Evolutionary conservation across 108 stramenopile genomes (phyloP).

Genomic region (Fragilaria radians): DNA sequence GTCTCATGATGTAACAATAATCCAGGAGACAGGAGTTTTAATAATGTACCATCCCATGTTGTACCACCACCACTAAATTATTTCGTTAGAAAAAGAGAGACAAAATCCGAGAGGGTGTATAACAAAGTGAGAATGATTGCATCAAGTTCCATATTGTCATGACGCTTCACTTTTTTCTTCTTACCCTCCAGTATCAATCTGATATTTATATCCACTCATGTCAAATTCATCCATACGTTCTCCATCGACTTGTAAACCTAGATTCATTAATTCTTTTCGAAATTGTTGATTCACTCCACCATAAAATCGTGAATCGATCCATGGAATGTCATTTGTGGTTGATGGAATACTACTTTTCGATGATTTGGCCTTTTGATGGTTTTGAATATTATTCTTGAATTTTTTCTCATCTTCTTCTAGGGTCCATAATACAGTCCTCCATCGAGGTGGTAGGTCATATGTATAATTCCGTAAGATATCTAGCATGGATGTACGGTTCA

Average conservation of each 20-base stretch:
- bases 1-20: conserved; percentile 20
- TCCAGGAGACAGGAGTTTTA: conserved; percentile 24
- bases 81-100: no score
- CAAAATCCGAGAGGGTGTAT: no score
- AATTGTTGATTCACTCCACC: neutral
- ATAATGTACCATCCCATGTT: conserved; percentile 38
- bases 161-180: no score
- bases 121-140: no score
- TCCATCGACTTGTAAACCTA: neutral
- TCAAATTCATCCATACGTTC: conserved; percentile 1
- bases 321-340: no score
- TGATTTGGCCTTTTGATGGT: no score
- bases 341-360: neutral
- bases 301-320: neutral
- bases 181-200: conserved; percentile 41
- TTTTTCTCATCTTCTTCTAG: neutral
- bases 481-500: neutral
- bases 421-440: neutral
- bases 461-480: neutral
- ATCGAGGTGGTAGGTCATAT: neutral
- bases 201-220: conserved; percentile 29
- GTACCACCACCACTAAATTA: conserved; percentile 32
- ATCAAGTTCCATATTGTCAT: no score
- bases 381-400: no score
- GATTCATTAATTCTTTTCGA: neutral